Conservation (phyloP, 768 basidiomycete species). For the Antrodiella citrinella region DNA sequence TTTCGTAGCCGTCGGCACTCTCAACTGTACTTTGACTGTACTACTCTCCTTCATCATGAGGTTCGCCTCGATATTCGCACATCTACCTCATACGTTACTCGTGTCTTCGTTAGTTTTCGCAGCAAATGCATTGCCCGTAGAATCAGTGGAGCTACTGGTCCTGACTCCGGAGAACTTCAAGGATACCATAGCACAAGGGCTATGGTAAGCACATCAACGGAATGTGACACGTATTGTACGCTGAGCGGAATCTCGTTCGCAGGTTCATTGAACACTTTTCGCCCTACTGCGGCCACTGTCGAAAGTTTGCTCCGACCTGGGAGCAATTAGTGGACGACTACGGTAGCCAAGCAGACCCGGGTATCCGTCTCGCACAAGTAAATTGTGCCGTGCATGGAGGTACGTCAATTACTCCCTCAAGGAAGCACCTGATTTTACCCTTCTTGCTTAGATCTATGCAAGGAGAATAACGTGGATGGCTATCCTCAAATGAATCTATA, state of each 20-base stretch:
- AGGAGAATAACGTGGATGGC: slow-evolving; percentile 52
- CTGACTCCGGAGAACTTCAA: slow-evolving; percentile 59
- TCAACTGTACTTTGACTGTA: no score
- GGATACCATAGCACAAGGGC: slow-evolving; percentile 41
- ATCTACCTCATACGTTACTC: slow-evolving; percentile 18
- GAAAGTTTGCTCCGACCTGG: slow-evolving; percentile 78
- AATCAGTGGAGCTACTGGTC: slow-evolving; percentile 20
- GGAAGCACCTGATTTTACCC: not conserved
- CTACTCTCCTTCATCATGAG: not conserved
- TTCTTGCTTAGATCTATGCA: slow-evolving; percentile 63
- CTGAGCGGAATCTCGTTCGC: not conserved
- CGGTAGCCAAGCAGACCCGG: slow-evolving; percentile 35
- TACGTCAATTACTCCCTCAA: slow-evolving; percentile 25
- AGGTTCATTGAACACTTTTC: slow-evolving; percentile 86
- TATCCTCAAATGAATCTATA: slow-evolving; percentile 78
- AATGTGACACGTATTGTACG: not conserved
- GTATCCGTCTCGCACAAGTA: slow-evolving; percentile 70
- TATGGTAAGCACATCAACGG: slow-evolving; percentile 37
- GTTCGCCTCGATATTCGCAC: not conserved
- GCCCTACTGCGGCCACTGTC: slow-evolving; percentile 79
- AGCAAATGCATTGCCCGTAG: slow-evolving; percentile 17
- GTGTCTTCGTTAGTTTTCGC: slow-evolving; percentile 17
- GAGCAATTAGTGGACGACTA: slow-evolving; percentile 49
- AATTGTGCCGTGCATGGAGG: slow-evolving; percentile 76
- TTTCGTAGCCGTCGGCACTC: no score